Evolutionary conservation across 345 rosid species (phyloP), one percentile per base, ranked within the genome.

Genomic region (Eucalyptus regnans): DNA sequence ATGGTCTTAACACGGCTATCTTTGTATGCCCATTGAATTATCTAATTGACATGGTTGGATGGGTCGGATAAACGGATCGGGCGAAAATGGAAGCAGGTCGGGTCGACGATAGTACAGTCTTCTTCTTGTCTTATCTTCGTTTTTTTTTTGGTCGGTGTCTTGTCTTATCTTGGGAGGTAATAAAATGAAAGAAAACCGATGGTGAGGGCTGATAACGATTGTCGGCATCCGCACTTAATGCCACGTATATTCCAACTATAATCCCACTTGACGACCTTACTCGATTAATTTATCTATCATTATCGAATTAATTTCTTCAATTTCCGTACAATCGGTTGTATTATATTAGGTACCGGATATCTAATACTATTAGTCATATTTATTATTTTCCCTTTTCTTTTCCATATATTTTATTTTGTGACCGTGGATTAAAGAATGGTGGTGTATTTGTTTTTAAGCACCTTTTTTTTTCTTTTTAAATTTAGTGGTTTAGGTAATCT

Each of bases 211-310:
- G 91, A 90, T 41, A 92, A n/a, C 76, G 92, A 92, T 89, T 90
- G 93, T 90, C 93, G 93, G 93, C 93, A 90, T 3, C 88, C 54
- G 4, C 79, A 56, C 62, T 17, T 12, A 3, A 6, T 4, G 89
- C 88, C 90, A 90, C 90, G 90, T 91, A 86, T 80, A 56, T 44
- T 50, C 48, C 29, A 43, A 16, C 16, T 1, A 5, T 10, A 18
- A 37, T 12, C 76, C 80, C 62, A 68, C 80, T 66, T 33, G 80
- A 31, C 10, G 20, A 18, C 80, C 33, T 68, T 31, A 8, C 7
- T 68, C 12, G 11, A 68, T 68, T 68, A 68, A 68, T 68, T 62
- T 37, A 37, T 71, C 46, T 71, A 9, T 71, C 27, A 37, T 37
- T 37, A 37, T 37, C 27, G 27, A 37, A 71, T 18, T 18, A 37